Evolutionary conservation across 2,329 filamentous ascomycete genomes (phyloP), one percentile per base, ranked within the genome.

Genomic region (Arthrinium phaeospermum): DNA sequence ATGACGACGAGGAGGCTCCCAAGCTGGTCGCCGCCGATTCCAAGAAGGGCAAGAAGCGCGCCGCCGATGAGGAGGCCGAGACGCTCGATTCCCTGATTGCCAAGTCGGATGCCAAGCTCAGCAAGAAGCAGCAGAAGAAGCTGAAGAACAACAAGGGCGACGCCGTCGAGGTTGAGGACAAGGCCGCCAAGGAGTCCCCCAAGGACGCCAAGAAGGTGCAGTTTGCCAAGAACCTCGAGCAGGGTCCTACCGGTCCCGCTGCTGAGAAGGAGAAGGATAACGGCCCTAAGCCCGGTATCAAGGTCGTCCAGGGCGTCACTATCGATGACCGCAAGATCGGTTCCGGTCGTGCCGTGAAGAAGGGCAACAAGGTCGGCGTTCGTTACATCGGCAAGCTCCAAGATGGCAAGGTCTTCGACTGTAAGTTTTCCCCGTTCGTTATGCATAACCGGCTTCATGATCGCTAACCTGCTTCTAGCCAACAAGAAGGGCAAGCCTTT

Each of bases 401-500:
- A 81, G 93, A 97, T 84, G 95, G 95, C 85, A 97, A 98, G 87
- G 91, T 97, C 77, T 99, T 99, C 80, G 96, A 98, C 85, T 89
- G 93, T 95, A 86, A 88, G 92, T 89, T 47, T 67, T 49, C 24
- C 53, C 34, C 47, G 75, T 70, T 75, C 88, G 87, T 92, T 27
- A 27, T 53, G 8, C 44, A 37, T 41, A 34, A 22, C n/a, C 3
- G 19, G 57, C 10, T n/a, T 10, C 34, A 64, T 24, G 7, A 10
- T 34, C 47, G 45, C 78, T 80, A 78, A 79, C 78, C 74, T 57
- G 64, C 47, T 69, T 53, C 64, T 79, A 95, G 94, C 95, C 84
- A 98, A 99, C 90, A 99, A 98, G 90, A 98, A 97, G 88, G 96
- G 96, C 79, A 95, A 97, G 87, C 96, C 97, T 72, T 99, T 99